Percentiles rank a stretch among this genome's conserved stretches.
Evolutionary conservation across 2,329 filamentous ascomycete species (phyloP).

Genomic region (Bipolaris bicolor): DNA sequence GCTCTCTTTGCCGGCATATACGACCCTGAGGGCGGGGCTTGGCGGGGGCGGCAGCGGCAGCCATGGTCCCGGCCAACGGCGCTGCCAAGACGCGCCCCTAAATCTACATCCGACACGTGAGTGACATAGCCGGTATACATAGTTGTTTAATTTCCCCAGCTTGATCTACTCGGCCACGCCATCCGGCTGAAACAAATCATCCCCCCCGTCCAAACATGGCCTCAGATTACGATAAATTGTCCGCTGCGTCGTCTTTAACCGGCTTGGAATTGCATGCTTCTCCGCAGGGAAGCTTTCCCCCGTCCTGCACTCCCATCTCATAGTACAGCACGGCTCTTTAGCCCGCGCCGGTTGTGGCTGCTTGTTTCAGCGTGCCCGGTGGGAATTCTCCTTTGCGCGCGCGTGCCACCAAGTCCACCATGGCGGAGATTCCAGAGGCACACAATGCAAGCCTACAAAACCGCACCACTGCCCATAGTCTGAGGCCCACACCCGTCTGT

Average conservation of each 20-base stretch:
- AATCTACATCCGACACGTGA: neutral
- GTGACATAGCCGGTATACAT: slow-evolving; percentile 5
- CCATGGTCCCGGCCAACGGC: slow-evolving; percentile 5
- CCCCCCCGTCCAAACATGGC: slow-evolving; percentile 20
- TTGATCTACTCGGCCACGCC: slow-evolving; percentile 12
- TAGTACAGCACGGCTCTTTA: slow-evolving; percentile 10
- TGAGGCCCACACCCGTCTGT: neutral
- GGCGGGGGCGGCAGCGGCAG: slow-evolving; percentile 6
- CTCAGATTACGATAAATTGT: slow-evolving; percentile 23
- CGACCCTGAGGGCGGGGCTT: neutral
- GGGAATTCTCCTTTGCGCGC: slow-evolving; percentile 15
- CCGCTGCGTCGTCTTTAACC: slow-evolving; percentile 18
- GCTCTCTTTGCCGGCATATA: slow-evolving; percentile 3
- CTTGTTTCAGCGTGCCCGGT: slow-evolving; percentile 24
- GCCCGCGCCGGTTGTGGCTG: slow-evolving; percentile 10
- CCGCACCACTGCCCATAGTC: neutral
- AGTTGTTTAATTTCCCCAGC: slow-evolving; percentile 11
- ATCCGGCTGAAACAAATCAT: slow-evolving; percentile 19
- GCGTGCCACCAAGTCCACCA: slow-evolving; percentile 15
- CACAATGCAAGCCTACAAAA: slow-evolving; percentile 18
- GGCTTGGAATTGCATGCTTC: slow-evolving; percentile 9
- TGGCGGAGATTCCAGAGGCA: slow-evolving; percentile 11
- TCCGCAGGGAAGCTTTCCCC: slow-evolving; percentile 13
- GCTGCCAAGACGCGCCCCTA: slow-evolving; percentile 4
- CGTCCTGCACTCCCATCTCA: slow-evolving; percentile 11